A percentile compares a stretch with the other conserved stretches of the same genome.
Evolutionary conservation across 225 moss, liverwort and hornwort genomes (phyloP).

Genomic region (Takakia lepidozioides): DNA sequence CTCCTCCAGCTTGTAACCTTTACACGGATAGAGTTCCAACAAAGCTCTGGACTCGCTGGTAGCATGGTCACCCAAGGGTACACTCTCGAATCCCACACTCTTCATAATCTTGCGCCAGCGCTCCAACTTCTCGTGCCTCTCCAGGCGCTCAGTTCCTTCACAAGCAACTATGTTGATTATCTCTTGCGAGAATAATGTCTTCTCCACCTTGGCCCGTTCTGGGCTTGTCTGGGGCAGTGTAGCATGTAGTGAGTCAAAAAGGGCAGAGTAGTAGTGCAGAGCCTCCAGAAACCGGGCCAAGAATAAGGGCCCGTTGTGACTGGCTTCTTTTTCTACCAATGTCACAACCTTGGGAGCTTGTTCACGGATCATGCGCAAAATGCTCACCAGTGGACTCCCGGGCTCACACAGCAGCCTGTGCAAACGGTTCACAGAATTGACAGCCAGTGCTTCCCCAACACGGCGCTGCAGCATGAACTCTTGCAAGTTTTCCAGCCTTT

Average conservation of each 20-base stretch:
- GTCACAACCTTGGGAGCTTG: conserved; percentile 61
- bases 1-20: conserved; percentile 62
- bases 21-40: conserved; percentile 36
- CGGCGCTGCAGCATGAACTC: conserved; percentile 21
- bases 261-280: conserved; percentile 69
- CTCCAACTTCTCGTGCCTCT: conserved; percentile 47
- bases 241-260: conserved; percentile 71
- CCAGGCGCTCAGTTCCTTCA: conserved; percentile 20
- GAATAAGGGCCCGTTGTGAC: conserved; percentile 43
- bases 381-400: too few relatives aligned
- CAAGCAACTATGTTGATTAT: conserved; percentile 57
- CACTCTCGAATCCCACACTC: conserved; percentile 42
- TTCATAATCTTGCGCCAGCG: conserved; percentile 40
- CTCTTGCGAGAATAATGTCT: conserved; percentile 40
- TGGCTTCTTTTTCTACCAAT: conserved; percentile 64
- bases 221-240: conserved; percentile 38
- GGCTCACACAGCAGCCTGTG: conserved; percentile 14
- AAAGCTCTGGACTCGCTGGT: conserved; percentile 61
- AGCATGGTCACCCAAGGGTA: conserved; percentile 44
- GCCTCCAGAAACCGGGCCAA: conserved; percentile 56
- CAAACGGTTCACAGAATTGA: conserved; percentile 60
- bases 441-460: conserved; percentile 41
- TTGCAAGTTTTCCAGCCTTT: conserved; percentile 28
- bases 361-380: conserved; percentile 27
- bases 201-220: conserved; percentile 60